Evolutionary conservation across 1,139 yeast species (phyloP), one percentile per base, ranked within the genome.

Genomic region (Zygoascus hellenicus): DNA sequence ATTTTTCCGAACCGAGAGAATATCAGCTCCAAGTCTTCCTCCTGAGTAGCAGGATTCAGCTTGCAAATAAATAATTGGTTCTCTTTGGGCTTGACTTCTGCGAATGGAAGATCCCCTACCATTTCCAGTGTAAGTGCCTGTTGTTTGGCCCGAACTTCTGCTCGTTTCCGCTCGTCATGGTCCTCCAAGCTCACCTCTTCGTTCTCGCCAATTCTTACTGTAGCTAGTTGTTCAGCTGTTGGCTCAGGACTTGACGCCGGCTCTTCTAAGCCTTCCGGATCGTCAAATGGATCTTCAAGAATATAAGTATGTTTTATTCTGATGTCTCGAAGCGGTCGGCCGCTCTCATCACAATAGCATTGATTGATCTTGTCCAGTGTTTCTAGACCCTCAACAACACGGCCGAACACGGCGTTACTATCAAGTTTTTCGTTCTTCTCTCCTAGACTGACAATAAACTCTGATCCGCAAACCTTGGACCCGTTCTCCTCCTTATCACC

Each of bases 91-190:
- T 74, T 72, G 26, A 74, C 75, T 16, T 74, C 74, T 3, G 83
- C 80, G 46, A 70, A 69, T 0, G 83, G 81, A n/a, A 81, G 55
- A 54, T 82, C 88, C 0, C 86, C 87, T 40, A 82, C 67, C 52
- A 81, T 65, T 54, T 82, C 87, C 44, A 82, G 65, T 0, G 86
- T 76, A 35, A 81, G 58, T 3, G 86, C 85, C 49, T 76, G 77
- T 0, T 78, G 66, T 19, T 70, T 63, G 1, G 79, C 73, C 37
- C 71, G 74, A 19, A 65, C 61, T 9, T 67, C 68, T 13, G 57
- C 54, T 31, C 58, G 51, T 54, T 59, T 46, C 38, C 50, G 53
- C 7, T 52, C 52, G 6, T 38, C 54, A 14, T 52, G 59, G 19
- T 48, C 54, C 2, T 35, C 19, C 13, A 33, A 48, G n/a, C 28